These are phyloP conservation scores for Verticillium dahliae DNA, from an alignment of 2,329 filamentous ascomycete genomes.

Conservation along the genomic window DNA sequence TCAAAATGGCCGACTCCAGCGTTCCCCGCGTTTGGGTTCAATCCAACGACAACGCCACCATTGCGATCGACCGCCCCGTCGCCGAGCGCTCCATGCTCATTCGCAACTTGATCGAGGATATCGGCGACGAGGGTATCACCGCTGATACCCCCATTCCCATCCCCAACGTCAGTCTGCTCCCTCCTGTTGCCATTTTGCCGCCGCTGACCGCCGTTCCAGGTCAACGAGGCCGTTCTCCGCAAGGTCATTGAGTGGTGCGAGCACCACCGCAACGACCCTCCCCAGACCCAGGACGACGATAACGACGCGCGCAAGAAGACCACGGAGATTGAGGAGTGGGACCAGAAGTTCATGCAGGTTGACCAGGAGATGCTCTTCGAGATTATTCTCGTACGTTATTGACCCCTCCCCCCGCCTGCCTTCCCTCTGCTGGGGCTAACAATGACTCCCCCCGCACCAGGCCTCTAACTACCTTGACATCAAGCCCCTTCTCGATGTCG, in stretches of 20 bases:
- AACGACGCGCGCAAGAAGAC: conserved; percentile 95
- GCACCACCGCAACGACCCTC: conserved; percentile 86
- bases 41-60: conserved; percentile 43
- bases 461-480: conserved; percentile 99
- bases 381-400: conserved; percentile 77
- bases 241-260: conserved; percentile 99
- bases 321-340: conserved; percentile 98
- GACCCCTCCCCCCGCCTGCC: not conserved
- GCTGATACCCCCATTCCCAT: conserved; percentile 72
- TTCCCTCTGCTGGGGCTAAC: not conserved
- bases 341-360: conserved; percentile 99
- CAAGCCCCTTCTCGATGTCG: conserved; percentile 94
- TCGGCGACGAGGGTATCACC: conserved; percentile 57
- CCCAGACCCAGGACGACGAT: conserved; percentile 78
- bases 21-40: conserved; percentile 39
- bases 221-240: conserved; percentile 86
- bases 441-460: conserved; percentile 33
- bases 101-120: conserved; percentile 96
- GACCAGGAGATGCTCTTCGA: conserved; percentile 99
- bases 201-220: conserved; percentile 35
- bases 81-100: conserved; percentile 90
- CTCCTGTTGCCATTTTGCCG: conserved; percentile 4
- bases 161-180: conserved; percentile 54
- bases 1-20: conserved; percentile 27
- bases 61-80: conserved; percentile 64